These are phyloP conservation scores for Pythium diclinum DNA, from an alignment of 352 stramenopile species.

Conservation along the genomic window DNA sequence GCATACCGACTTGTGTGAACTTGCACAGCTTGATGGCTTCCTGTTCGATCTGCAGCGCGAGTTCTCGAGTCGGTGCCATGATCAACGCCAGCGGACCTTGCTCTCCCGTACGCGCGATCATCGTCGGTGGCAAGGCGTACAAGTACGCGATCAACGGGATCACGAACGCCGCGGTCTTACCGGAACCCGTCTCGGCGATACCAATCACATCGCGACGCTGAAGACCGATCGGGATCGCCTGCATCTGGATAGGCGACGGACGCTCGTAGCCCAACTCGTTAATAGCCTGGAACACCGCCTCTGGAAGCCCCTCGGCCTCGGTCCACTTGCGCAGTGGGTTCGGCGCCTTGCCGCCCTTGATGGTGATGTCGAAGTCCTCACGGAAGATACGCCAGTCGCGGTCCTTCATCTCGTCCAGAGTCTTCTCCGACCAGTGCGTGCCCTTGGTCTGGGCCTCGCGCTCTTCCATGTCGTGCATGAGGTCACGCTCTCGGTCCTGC, in stretches of 20 bases:
- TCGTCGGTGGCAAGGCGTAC: conserved; percentile 83
- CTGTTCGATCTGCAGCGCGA: conserved; percentile 98
- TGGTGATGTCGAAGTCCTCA: conserved; percentile 99
- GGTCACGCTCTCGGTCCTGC: conserved; percentile 59
- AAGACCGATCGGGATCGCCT: conserved; percentile 96
- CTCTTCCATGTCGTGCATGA: conserved; percentile 61
- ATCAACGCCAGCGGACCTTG: conserved; percentile 96
- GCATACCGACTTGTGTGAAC: conserved; percentile 70
- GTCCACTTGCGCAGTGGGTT: conserved; percentile 93
- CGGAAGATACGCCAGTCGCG: conserved; percentile 99
- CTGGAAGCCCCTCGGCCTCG: conserved; percentile 63
- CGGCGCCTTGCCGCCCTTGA: conserved; percentile 86
- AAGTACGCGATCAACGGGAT: conserved; percentile 97
- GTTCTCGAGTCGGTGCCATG: conserved; percentile 98
- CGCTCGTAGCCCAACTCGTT: conserved; percentile 92
- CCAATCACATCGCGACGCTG: conserved; percentile 97
- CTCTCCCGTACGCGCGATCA: conserved; percentile 86
- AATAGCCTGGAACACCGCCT: conserved; percentile 87
- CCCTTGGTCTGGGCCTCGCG: conserved; percentile 72
- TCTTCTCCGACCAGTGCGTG: conserved; percentile 94
- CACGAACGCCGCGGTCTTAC: conserved; percentile 98
- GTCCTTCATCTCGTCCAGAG: conserved; percentile 91
- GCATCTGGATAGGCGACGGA: conserved; percentile 98
- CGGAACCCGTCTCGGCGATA: conserved; percentile 98
- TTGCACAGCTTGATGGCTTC: conserved; percentile 92